Conservation (phyloP, 139 green algal species). For the Haematococcus sp. region DNA sequence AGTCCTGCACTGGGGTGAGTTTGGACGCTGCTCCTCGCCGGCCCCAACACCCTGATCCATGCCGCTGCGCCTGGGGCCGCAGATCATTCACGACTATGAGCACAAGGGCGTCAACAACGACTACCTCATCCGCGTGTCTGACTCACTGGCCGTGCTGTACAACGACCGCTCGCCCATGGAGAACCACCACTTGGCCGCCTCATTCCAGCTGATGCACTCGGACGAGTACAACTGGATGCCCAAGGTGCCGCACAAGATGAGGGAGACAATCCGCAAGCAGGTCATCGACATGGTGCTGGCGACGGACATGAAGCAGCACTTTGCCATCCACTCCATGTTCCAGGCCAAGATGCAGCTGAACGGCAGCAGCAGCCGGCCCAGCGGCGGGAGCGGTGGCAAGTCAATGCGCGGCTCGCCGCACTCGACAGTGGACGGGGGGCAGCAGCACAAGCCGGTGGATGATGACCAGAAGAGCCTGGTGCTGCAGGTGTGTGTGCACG, state of each 20-base stretch:
- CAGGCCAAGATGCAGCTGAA: conserved; percentile 53
- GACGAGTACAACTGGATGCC: conserved; percentile 57
- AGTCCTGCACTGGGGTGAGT: no score
- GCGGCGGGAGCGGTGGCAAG: conserved; percentile 18
- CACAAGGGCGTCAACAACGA: conserved; percentile 55
- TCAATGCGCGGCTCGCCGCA: conserved; percentile 13
- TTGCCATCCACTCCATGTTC: conserved; percentile 64
- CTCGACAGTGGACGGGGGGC: conserved; percentile 5
- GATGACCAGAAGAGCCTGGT: conserved; percentile 52
- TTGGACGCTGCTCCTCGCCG: no score
- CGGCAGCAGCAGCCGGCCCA: conserved; percentile 13
- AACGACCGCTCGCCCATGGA: conserved; percentile 62
- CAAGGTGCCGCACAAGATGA: conserved; percentile 31
- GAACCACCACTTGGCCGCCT: conserved; percentile 60
- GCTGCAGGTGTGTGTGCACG: no score
- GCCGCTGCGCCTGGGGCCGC: no score
- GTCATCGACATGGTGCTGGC: conserved; percentile 64
- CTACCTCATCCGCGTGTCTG: conserved; percentile 21
- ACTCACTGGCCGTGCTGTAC: conserved; percentile 50
- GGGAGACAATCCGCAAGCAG: conserved; percentile 39
- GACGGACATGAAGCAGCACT: conserved; percentile 75
- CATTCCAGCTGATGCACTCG: conserved; percentile 45
- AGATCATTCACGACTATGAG: conserved; percentile 58
- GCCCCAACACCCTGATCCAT: no score
- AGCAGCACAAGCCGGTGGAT: conserved; percentile 27